Percentiles rank a stretch among this genome's conserved stretches.
Conservation (phyloP, 805 yeast species). For the Hanseniaspora pseudoguilliermondii region DNA sequence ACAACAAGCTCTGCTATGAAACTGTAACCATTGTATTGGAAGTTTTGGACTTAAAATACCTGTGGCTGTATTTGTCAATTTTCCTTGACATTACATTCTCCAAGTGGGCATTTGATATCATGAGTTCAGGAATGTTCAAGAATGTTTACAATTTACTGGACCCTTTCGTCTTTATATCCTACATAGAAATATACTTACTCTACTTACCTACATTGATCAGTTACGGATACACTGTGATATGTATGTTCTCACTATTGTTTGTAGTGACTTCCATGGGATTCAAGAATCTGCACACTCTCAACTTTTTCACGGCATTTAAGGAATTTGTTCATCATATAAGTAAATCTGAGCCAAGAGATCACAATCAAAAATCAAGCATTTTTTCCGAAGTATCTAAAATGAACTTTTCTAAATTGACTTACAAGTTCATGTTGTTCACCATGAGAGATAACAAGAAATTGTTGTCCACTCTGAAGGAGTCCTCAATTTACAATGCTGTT, state of each 20-base stretch:
- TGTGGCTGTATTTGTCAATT: neutral
- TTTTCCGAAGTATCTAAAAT: neutral
- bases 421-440: neutral
- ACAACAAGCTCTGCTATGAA: constrained; percentile 7
- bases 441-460: neutral
- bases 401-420: neutral
- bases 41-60: neutral
- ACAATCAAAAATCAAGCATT: neutral
- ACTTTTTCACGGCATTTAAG: constrained; percentile 23
- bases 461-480: neutral
- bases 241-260: neutral
- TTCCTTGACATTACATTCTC: neutral
- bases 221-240: neutral
- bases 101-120: neutral
- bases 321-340: constrained; percentile 24
- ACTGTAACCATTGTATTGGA: constrained; percentile 1
- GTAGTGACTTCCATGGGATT: constrained; percentile 24
- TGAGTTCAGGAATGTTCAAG: neutral
- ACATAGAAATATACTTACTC: neutral
- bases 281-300: constrained; percentile 17
- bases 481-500: neutral
- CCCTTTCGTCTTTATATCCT: neutral
- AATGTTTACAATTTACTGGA: neutral
- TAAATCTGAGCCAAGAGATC: constrained; percentile 26
- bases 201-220: constrained; percentile 3